Evolutionary conservation across 106 monocot species (phyloP), one percentile per base, ranked within the genome.

Genomic region (Acanthochlamys bracteata): DNA sequence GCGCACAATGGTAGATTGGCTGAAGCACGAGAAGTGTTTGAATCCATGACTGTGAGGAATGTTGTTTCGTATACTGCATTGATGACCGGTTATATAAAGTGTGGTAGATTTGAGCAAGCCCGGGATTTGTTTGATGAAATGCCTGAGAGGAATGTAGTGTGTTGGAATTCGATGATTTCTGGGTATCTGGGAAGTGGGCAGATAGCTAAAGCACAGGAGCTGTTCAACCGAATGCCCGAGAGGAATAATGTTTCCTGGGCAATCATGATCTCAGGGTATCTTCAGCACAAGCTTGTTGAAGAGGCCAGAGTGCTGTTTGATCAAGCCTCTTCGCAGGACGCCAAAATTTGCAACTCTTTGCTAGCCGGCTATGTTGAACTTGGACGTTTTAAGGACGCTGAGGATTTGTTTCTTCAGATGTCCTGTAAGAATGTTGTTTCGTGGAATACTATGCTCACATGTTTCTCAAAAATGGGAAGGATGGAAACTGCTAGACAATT

Each of bases 141-240:
- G 90, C 82, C 74, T 0, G 66, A 79, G 57, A 82, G 64, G 65
- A 84, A 95, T 78, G 83, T 90, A 17, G 73, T 95, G 24, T 90
- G 90, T 20, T 95, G 94, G 94, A 95, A 71, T 45, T 74, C 70
- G 33, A 76, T 95, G 78, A 89, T 95, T 43, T 74, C 89, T 0
- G 86, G 86, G 10, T 90, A 90, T 71, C 70, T 63, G 43, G 66
- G 21, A 13, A 74, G 53, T 4, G 64, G 24, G 24, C 22, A 24
- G 82, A 90, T 24, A n/a, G n/a, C n/a, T n/a, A n/a, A n/a, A n/a
- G 86, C 90, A 8, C 23, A 87, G 20, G 49, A 81, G 11, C 27
- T 86, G 9, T 90, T 96, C 25, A 72, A 79, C 8, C 17, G 39
- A 45, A 95, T 90, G 95, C 74, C 79, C 45, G 42, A 2, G 11